phyloP scores from a whole-genome alignment of 139 green algal genomes.

The Chlamydomonas sp. region DNA sequence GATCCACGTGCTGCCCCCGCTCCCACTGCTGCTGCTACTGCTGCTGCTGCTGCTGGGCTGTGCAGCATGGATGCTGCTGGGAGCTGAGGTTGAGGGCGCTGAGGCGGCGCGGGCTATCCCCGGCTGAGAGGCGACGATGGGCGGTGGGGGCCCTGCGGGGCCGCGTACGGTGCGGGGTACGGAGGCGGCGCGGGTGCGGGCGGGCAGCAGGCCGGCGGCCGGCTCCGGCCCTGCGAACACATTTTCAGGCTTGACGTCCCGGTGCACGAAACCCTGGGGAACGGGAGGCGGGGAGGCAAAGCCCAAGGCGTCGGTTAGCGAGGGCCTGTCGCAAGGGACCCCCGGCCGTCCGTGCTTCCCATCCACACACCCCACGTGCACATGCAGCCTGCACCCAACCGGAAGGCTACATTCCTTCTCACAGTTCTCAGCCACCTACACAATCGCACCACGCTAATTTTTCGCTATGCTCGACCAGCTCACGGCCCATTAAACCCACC shows the following conservation, averaged over 20 bases:
- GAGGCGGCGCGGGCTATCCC: no score
- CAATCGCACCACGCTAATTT: neutral
- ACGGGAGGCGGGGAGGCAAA: neutral
- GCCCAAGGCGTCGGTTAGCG: neutral
- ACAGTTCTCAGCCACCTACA: neutral
- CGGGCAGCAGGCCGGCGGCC: neutral
- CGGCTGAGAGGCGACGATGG: no score
- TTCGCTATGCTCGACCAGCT: neutral
- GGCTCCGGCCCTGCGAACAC: neutral
- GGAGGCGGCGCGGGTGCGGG: neutral
- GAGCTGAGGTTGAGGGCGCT: no score
- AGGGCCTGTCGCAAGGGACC: no score
- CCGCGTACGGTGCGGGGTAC: neutral
- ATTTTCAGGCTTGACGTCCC: slow-evolving; percentile 16
- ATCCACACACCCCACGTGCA: no score
- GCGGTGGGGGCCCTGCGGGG: no score
- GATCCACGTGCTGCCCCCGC: no score
- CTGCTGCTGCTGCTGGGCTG: no score
- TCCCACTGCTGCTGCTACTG: no score
- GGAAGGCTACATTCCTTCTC: neutral
- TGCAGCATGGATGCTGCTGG: no score
- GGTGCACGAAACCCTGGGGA: slow-evolving; percentile 17
- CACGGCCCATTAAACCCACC: neutral
- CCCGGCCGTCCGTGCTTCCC: no score
- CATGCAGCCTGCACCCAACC: neutral